Evolutionary conservation across 352 stramenopile genomes (phyloP), one percentile per base, ranked within the genome.

Genomic region (Globisporangium canariense): DNA sequence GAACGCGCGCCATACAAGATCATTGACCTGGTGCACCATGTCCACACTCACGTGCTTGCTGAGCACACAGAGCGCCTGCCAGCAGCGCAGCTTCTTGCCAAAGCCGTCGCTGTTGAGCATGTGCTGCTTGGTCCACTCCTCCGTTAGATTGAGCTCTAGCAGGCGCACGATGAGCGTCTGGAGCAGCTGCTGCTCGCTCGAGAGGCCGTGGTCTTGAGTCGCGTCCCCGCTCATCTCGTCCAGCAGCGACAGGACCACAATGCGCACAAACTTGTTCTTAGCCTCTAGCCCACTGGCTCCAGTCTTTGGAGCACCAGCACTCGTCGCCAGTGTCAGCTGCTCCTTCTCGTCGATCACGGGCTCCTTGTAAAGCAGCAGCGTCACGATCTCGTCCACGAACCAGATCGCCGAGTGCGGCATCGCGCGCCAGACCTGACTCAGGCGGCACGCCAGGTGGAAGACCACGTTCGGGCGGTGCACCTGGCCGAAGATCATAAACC

Each of bases 71-170:
- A 95, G 63, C 32, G 83, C 78, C 72, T 95, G 86, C 86, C 84
- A 93, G 34, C 79, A 86, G 20, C 86, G 83, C 28, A 95, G 51
- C 30, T 93, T 83, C 55, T 79, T 74, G 8, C 86, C 86, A 69
- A 93, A 95, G 18, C 78, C 81, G 47, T 93, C 81, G 58, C 83
- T 93, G 71, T 93, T 89, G 41, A 93, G 68, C 86, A 95, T 95
- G 60, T 93, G 83, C 61, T 88, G 83, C 72, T 86, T 90, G n/a
- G 79, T 66, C 74, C 74, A 86, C 22, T 93, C 86, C 3, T 77
- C 74, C 5, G 67, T 78, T 47, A 79, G 67, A 28, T 91, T 86
- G n/a, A 85, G 73, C 49, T 66, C 57, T 10, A 94, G 49, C 18
- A 92, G 61, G 18, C 46, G 62, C 30, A 61, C 32, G n/a, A 88